Evolutionary conservation across 192 early-diverging fungal genomes (phyloP).

Genomic region (Phlyctochytrium planicorne): DNA sequence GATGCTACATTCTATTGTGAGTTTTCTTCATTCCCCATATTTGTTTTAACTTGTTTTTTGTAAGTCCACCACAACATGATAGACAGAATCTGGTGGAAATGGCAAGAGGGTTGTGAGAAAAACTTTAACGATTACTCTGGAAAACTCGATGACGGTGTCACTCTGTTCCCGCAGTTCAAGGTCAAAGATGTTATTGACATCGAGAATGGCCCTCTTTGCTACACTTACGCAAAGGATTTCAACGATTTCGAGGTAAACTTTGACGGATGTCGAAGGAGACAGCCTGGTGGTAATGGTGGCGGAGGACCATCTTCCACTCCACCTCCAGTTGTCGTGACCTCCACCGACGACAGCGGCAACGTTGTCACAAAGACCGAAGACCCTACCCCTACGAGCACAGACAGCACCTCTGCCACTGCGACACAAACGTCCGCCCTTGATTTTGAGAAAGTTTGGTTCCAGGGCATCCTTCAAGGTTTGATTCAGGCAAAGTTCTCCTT

Average conservation of each 20-base stretch:
- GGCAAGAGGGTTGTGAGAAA: conserved; percentile 4
- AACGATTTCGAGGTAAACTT: no score
- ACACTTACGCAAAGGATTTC: not conserved
- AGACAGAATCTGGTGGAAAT: conserved; percentile 23
- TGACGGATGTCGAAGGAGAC: no score
- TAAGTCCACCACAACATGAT: conserved; percentile 22
- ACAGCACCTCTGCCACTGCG: not conserved
- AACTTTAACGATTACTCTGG: not conserved
- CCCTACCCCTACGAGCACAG: not conserved
- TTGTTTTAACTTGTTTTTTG: no score
- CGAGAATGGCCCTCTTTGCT: not conserved
- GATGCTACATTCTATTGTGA: not conserved
- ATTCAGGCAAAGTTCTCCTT: not conserved
- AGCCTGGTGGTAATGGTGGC: no score
- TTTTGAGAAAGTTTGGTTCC: not conserved
- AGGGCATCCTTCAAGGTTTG: not conserved
- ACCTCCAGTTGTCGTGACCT: not conserved
- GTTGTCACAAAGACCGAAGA: no score
- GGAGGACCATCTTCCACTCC: no score
- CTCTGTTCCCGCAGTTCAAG: not conserved
- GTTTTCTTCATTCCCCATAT: no score
- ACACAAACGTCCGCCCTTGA: not conserved
- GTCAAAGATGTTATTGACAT: not conserved
- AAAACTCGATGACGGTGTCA: not conserved
- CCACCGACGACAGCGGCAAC: not conserved